Base-by-base conservation (phyloP, 2,329 filamentous ascomycete species). In the Gaeumannomyces tritici region DNA sequence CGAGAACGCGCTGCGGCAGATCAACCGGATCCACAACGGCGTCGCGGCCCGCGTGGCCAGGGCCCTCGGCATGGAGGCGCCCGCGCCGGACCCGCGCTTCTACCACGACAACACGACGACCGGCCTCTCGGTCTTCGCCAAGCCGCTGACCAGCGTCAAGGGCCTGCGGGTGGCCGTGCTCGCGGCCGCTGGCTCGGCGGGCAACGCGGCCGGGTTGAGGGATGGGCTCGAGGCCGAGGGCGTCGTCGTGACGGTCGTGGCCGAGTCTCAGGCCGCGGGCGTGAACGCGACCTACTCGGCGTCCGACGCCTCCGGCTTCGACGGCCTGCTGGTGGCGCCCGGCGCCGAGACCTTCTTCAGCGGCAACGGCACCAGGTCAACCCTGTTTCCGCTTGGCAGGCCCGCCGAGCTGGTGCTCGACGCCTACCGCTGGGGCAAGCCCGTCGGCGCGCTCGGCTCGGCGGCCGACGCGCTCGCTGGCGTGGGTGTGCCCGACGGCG, bases 371-470 rank as follows among this genome's bases (percentile, higher is more conserved):
- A 71, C 71, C 0, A 70, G 70, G 27, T 83, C 80, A 4, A 77
- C 84, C 0, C 75, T 90, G 8, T 91, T 82, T 72, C 88, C 88
- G 0, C 76, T 80, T 2, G 84, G 84, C 1, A 79, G 87, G 0
- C 89, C 88, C 0, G 72, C 80, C 2, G 81, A 89, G 75, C 87
- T 91, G 60, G 71, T 90, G 24, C 70, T 78, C 21, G 83, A 87
- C 68, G 83, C 79, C 0, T 91, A 85, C 74, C 76, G 83, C 28
- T 91, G 85, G 77, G 88, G 87, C 4, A 91, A 91, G 78, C 85
- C 89, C 0, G 76, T 91, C 28, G 87, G 78, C 18, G 83, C 82
- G 31, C 66, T 89, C 1, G 87, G 85, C 15, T 73, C 73, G 0
- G 73, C 67, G 13, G 67, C 65, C 8, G 66, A 65, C 4, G 76